A percentile compares a stretch with the other conserved stretches of the same genome.
Evolutionary conservation across 805 yeast genomes (phyloP).

Genomic region (Zygosaccharomyces bisporus): DNA sequence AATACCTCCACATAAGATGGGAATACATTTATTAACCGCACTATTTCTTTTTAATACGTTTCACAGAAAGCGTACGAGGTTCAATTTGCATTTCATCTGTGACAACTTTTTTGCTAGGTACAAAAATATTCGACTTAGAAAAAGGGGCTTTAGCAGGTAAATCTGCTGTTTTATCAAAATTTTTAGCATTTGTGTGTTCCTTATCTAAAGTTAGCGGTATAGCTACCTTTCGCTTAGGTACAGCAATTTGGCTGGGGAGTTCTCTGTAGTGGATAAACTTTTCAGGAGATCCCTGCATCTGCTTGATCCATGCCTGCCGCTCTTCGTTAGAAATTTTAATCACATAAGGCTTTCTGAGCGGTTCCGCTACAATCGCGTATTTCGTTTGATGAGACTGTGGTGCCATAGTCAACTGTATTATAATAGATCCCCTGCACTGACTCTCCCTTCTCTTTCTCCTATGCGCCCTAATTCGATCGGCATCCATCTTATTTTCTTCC

Average conservation of each 20-base stretch:
- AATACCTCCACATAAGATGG: not conserved
- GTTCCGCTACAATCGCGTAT: slow-evolving; percentile 33
- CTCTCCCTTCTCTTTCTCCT: slow-evolving; percentile 17
- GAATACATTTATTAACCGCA: not conserved
- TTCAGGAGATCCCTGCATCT: slow-evolving; percentile 7
- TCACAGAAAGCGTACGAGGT: not conserved
- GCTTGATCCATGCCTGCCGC: slow-evolving; percentile 19
- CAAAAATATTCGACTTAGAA: not conserved
- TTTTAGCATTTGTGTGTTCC: not conserved
- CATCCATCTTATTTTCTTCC: slow-evolving; percentile 26
- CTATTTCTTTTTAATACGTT: not conserved
- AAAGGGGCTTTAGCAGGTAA: not conserved
- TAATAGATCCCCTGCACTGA: slow-evolving; percentile 26
- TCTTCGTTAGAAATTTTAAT: slow-evolving; percentile 24
- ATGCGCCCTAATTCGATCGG: slow-evolving; percentile 19
- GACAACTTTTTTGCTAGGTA: not conserved
- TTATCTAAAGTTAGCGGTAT: slow-evolving; percentile 6
- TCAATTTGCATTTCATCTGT: not conserved
- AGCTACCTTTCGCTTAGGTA: slow-evolving; percentile 9
- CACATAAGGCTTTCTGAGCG: slow-evolving; percentile 29
- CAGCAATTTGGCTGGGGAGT: slow-evolving; percentile 23
- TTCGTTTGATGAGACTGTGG: slow-evolving; percentile 8
- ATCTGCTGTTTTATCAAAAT: not conserved
- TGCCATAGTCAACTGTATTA: slow-evolving; percentile 19
- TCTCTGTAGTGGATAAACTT: slow-evolving; percentile 16